These are phyloP conservation scores for Monosporozyma unispora DNA, from an alignment of 805 yeast species.

Conservation along the genomic window DNA sequence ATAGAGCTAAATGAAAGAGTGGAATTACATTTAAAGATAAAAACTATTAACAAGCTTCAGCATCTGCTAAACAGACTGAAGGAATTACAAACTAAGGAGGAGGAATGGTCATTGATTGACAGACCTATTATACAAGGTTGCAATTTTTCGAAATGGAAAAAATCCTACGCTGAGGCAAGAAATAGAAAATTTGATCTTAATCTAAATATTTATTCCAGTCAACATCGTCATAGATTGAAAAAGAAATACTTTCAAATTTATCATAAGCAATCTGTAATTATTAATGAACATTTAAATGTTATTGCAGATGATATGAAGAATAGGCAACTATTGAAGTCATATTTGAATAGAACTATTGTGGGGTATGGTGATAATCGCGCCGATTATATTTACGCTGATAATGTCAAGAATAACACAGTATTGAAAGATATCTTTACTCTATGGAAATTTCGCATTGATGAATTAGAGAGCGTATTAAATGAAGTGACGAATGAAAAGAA, in stretches of 20 bases:
- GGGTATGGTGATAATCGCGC: neutral
- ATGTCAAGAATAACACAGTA: neutral
- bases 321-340: neutral
- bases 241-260: neutral
- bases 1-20: neutral
- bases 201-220: neutral
- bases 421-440: neutral
- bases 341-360: neutral
- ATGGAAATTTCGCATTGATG: constrained; percentile 3
- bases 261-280: neutral
- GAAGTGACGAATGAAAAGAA: constrained; percentile 19
- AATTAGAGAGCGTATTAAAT: constrained; percentile 12
- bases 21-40: neutral
- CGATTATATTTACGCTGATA: neutral
- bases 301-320: neutral
- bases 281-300: neutral
- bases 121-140: neutral
- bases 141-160: neutral
- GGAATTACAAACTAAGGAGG: neutral
- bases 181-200: neutral
- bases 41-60: neutral
- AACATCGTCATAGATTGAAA: neutral
- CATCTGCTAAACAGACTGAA: neutral
- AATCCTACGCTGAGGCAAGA: neutral
- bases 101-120: neutral